These are phyloP conservation scores for Paxillus ammoniavirescens DNA, from an alignment of 768 basidiomycete genomes.

Conservation along the genomic window DNA sequence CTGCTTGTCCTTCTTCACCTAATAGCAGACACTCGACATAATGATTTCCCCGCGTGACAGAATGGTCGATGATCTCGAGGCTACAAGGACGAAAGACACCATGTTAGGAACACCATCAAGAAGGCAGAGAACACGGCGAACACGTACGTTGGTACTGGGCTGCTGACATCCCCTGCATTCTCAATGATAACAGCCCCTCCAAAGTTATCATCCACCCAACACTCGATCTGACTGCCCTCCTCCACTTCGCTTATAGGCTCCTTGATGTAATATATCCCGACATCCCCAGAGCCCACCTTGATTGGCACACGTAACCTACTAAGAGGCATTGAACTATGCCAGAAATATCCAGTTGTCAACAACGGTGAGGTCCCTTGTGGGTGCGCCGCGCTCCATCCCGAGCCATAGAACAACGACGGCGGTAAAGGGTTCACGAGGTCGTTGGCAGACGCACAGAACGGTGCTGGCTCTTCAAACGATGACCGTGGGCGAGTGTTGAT, in stretches of 20 bases:
- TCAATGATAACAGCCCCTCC: slow-evolving; percentile 71
- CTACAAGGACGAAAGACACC: slow-evolving; percentile 37
- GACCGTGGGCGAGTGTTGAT: slow-evolving; percentile 65
- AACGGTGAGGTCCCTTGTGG: slow-evolving; percentile 42
- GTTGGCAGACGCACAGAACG: slow-evolving; percentile 94
- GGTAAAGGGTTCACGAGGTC: slow-evolving; percentile 97
- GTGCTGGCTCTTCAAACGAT: slow-evolving; percentile 81
- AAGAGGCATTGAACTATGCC: slow-evolving; percentile 85
- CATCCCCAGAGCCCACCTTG: slow-evolving; percentile 83
- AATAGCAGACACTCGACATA: slow-evolving; percentile 87
- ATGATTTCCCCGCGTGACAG: slow-evolving; percentile 85
- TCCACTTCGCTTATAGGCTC: slow-evolving; percentile 61
- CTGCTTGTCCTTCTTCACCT: slow-evolving; percentile 82
- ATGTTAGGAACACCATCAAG: background rate
- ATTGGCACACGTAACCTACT: slow-evolving; percentile 83
- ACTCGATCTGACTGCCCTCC: slow-evolving; percentile 72
- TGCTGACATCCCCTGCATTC: slow-evolving; percentile 68
- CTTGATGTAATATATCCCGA: slow-evolving; percentile 86
- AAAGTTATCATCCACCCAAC: slow-evolving; percentile 98
- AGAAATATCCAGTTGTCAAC: slow-evolving; percentile 78
- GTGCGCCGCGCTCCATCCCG: slow-evolving; percentile 85
- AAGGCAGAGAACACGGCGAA: slow-evolving; percentile 5
- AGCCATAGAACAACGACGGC: slow-evolving; percentile 89
- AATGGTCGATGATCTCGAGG: slow-evolving; percentile 82
- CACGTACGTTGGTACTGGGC: slow-evolving; percentile 66